phyloP scores from a whole-genome alignment of 139 green algal genomes.

The Spirogloea muscicola region DNA sequence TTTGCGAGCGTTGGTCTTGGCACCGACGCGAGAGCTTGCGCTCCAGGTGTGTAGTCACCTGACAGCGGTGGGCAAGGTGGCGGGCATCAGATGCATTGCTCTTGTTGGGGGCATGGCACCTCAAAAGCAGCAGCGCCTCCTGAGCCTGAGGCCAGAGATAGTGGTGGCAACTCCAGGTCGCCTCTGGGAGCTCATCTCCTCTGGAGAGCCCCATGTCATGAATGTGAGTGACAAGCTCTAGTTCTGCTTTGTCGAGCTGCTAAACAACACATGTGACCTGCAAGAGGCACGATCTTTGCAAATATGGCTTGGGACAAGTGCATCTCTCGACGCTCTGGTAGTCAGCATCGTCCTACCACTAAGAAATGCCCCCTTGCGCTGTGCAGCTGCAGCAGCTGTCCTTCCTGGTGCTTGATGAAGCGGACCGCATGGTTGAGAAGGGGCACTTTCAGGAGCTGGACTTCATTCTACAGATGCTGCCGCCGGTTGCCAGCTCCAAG shows the following conservation, averaged over 20 bases:
- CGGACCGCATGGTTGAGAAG: constrained; percentile 86
- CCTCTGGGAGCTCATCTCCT: constrained; percentile 89
- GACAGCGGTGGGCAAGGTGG: constrained; percentile 55
- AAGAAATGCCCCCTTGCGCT: constrained; percentile 46
- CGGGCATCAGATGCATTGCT: constrained; percentile 65
- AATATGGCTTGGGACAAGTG: no score
- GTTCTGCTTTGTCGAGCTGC: background rate
- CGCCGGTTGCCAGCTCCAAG: background rate
- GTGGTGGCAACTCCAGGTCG: constrained; percentile 91
- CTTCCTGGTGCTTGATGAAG: constrained; percentile 93
- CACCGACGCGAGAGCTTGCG: constrained; percentile 90
- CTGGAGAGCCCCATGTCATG: constrained; percentile 59
- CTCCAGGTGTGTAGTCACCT: constrained; percentile 75
- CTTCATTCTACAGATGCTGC: constrained; percentile 73
- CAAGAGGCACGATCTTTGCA: background rate
- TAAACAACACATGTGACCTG: background rate
- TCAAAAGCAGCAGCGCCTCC: constrained; percentile 85
- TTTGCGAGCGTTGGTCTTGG: constrained; percentile 84
- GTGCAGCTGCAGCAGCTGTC: constrained; percentile 53
- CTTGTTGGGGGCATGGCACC: constrained; percentile 87
- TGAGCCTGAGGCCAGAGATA: constrained; percentile 63
- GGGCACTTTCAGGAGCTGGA: constrained; percentile 79
- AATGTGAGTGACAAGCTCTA: constrained; percentile 9
- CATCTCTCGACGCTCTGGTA: no score
- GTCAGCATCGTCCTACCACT: no score